phyloP scores from a whole-genome alignment of 2,329 filamentous ascomycete genomes.

The Nannizziopsis arthrosporioides region DNA sequence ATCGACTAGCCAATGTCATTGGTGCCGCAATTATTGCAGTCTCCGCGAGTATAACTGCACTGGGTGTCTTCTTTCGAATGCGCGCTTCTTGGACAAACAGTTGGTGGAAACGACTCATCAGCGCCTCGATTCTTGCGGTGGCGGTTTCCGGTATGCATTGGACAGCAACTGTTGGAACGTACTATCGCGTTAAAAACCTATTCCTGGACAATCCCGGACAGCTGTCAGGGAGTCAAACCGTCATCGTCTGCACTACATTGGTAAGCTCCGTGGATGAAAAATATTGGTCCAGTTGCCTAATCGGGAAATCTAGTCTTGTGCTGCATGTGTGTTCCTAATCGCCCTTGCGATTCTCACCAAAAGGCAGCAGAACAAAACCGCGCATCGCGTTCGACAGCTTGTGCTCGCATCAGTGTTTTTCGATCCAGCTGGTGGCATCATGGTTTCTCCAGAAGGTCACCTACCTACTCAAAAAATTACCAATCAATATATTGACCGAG shows the following conservation, averaged over 20 bases:
- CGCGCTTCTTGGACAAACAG: slow-evolving; percentile 64
- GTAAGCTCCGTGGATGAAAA: slow-evolving; percentile 36
- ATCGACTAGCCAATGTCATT: slow-evolving; percentile 48
- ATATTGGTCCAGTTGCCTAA: not conserved
- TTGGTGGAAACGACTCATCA: slow-evolving; percentile 62
- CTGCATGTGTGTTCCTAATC: slow-evolving; percentile 50
- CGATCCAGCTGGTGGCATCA: slow-evolving; percentile 33
- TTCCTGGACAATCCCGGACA: slow-evolving; percentile 30
- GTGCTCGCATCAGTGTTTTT: slow-evolving; percentile 37
- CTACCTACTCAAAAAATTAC: slow-evolving; percentile 56
- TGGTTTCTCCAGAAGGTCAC: slow-evolving; percentile 37
- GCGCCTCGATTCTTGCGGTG: slow-evolving; percentile 55
- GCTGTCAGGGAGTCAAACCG: slow-evolving; percentile 51
- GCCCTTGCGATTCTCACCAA: slow-evolving; percentile 45
- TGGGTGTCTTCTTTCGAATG: slow-evolving; percentile 67
- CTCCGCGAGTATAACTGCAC: slow-evolving; percentile 55
- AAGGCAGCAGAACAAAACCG: slow-evolving; percentile 43
- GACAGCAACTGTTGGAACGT: slow-evolving; percentile 61
- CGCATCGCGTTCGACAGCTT: slow-evolving; percentile 51
- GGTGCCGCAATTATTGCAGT: slow-evolving; percentile 63
- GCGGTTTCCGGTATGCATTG: slow-evolving; percentile 83
- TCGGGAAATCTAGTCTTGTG: slow-evolving; percentile 42
- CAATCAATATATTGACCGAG: slow-evolving; percentile 58
- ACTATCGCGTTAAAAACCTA: slow-evolving; percentile 48
- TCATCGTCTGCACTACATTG: slow-evolving; percentile 61